Conservation (phyloP, 2,329 filamentous ascomycete species). For the Fusarium bulbicola region DNA sequence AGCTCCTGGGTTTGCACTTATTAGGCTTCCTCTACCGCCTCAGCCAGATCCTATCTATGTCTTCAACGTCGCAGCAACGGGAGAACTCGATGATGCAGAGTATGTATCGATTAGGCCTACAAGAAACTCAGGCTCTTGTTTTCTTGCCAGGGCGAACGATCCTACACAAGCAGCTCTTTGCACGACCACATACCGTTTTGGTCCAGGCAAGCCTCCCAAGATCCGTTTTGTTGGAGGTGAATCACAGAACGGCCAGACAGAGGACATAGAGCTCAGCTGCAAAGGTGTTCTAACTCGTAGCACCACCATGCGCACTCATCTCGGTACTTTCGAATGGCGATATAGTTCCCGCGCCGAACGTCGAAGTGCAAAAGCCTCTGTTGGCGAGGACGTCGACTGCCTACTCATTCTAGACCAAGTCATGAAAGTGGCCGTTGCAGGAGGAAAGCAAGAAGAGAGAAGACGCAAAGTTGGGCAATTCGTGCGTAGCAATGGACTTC, state of each 20-base stretch:
- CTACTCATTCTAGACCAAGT: conserved; percentile 62
- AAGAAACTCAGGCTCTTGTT: conserved; percentile 57
- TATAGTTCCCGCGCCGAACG: conserved; percentile 61
- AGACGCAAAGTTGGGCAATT: conserved; percentile 53
- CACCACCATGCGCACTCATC: conserved; percentile 55
- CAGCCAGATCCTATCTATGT: conserved; percentile 54
- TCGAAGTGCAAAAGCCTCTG: conserved; percentile 43
- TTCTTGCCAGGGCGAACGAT: conserved; percentile 56
- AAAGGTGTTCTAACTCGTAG: conserved; percentile 58
- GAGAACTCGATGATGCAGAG: conserved; percentile 51
- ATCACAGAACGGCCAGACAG: neutral
- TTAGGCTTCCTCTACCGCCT: conserved; percentile 54
- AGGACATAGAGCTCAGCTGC: conserved; percentile 42
- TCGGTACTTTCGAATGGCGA: conserved; percentile 64
- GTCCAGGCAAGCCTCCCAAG: conserved; percentile 61
- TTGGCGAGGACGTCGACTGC: conserved; percentile 47
- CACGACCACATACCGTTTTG: conserved; percentile 65
- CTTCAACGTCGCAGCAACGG: conserved; percentile 52
- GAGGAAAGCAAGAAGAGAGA: conserved; percentile 44
- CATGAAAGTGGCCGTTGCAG: conserved; percentile 44
- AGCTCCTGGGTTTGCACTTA: conserved; percentile 53
- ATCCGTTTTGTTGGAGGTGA: conserved; percentile 45
- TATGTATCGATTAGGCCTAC: conserved; percentile 62
- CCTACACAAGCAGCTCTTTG: conserved; percentile 51
- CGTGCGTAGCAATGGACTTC: conserved; percentile 51